Base-by-base conservation (phyloP, 1,284 basidiomycete species). In the Naganishia sp. region DNA sequence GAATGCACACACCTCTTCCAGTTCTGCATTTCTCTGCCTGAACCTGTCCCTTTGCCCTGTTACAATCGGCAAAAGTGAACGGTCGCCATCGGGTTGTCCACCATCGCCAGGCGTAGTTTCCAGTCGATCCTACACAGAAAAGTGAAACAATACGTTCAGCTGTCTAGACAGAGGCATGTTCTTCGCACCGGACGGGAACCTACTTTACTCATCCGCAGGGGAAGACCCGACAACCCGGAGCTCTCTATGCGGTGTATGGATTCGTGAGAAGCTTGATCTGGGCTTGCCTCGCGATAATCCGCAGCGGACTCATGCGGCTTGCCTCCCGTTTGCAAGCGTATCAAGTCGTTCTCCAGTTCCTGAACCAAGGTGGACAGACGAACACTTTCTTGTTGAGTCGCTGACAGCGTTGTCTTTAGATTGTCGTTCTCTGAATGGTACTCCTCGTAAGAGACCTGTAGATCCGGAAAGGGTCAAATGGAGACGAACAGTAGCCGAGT, bases 31-130 rank as follows among this genome's bases (percentile, higher is more conserved):
- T 18, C 95, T 86, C 75, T 93, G 90, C 58, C 94, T 85, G 85
- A 98, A 98, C 6, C 94, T 86, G 76, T 99, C 95, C 66, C 94
- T 85, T 77, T 99, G 96, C 70, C 90, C 90, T 0, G 95, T 98
- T 45, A 99, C 94, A 71, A 99, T 98, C 0, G 93, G 93, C 17
- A 97, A 79, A 71, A 96, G 96, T 0, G 92, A 94, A 0, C 89
- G 90, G 73, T 96, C 93, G 5, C 89, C 70, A 45, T 68, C 88
- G 6, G 47, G 15, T 28, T 32, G 47, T 42, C 17, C 21, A 17
- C 43, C 45, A 11, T 56, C 32, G 42, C 51, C 41, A 78, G 79
- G 51, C 68, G 54, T 82, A 83, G 60, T 83, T 82, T 70, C 52
- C 35, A 21, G 21, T 17, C 35, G 35, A 13, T 54, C 52, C 35